Evolutionary conservation across 1,284 basidiomycete species (phyloP), one percentile per base, ranked within the genome.

Genomic region (Melampsora larici-populina): DNA sequence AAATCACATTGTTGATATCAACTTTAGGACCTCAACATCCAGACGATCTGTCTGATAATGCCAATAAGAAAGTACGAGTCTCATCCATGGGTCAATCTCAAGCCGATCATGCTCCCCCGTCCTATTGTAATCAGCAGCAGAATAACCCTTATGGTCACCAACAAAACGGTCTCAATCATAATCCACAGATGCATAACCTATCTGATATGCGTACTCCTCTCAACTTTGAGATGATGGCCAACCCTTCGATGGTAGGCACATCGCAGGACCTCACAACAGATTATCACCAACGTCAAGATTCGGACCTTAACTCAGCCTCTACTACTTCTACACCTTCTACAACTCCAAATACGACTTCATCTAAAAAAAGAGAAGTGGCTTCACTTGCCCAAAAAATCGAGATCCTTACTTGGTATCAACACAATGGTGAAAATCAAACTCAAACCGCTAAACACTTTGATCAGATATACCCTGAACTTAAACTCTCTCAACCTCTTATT

Each of bases 371-470:
- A 31, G 69, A 70, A 60, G 17, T 62, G 18, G 69, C 69, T 51
- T 36, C 26, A 5, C 69, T 55, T 2, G 51, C 70, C 26, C 70
- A 71, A 40, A 71, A 71, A 55, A 40, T 29, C 17, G 70, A 71
- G 26, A 63, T 71, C 33, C 58, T 71, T 21, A 58, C 29, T 29
- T 71, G 70, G 70, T 63, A 71, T 36, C 70, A 71, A 29, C 17
- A 1, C 15, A 31, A 71, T 36, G 58, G 58, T 24, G 21, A 55
- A 36, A 63, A 63, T 29, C 70, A 63, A 40, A 24, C 70, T 40
- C 31, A 63, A 36, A 71, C 70, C n/a, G 58, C 55, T 15, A n/a
- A 26, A 24, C 70, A 71, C 40, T 71, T 71, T 26, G 70, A 71
- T 24, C 13, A 46, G 31, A 24, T 62, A 26, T 71, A 71, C n/a